These are phyloP conservation scores for Emergomyces pasteurianus DNA, from an alignment of 2,329 filamentous ascomycete genomes.

Conservation along the genomic window DNA sequence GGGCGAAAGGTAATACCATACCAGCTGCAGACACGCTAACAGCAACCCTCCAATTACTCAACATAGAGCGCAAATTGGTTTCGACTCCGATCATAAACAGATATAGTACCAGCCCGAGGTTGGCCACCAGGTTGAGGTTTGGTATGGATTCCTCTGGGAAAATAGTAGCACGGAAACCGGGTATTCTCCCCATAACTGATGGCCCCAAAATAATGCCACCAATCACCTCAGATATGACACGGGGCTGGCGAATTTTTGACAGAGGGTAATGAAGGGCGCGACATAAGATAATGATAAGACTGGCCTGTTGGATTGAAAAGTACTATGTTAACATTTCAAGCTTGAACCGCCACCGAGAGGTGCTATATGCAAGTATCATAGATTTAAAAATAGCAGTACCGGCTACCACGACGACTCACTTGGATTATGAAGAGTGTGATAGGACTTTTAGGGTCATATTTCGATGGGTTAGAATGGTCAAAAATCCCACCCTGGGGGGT, in stretches of 20 bases:
- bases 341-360: too few species aligned
- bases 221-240: constrained; percentile 74
- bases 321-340: too few species aligned
- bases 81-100: constrained; percentile 81
- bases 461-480: constrained; percentile 56
- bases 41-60: constrained; percentile 70
- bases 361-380: too few species aligned
- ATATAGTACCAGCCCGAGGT: constrained; percentile 72
- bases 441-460: constrained; percentile 58
- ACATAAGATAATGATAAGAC: constrained; percentile 64
- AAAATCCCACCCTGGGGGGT: constrained; percentile 56
- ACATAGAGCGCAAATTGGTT: constrained; percentile 66
- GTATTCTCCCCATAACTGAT: constrained; percentile 77
- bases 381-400: too few species aligned
- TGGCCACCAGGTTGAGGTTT: constrained; percentile 64
- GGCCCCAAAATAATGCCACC: constrained; percentile 78
- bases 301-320: constrained; percentile 32
- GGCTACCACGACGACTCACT: constrained; percentile 39
- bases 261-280: constrained; percentile 65
- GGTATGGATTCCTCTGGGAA: constrained; percentile 67
- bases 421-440: constrained; percentile 68
- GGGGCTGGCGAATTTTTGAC: constrained; percentile 63
- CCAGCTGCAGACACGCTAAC: constrained; percentile 65
- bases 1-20: constrained; percentile 70
- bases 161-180: constrained; percentile 62